These are phyloP conservation scores for Paramecium tetraurelia DNA, from an alignment of 73 alveolate species.

Conservation along the genomic window DNA sequence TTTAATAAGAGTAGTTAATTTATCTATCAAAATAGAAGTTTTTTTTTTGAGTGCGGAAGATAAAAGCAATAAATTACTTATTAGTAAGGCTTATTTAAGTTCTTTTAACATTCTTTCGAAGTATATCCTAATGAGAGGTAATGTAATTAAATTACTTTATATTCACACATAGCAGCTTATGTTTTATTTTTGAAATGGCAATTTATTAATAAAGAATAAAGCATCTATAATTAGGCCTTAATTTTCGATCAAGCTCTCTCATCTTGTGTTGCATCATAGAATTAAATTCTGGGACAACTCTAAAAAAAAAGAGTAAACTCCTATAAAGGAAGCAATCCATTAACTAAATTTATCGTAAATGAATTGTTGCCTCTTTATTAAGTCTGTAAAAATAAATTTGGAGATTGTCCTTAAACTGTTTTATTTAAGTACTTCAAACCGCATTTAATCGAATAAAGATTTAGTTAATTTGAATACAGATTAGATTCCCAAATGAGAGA, in stretches of 20 bases:
- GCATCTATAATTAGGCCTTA: not conserved
- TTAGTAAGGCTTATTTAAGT: not conserved
- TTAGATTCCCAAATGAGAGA: not conserved
- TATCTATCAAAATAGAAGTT: not conserved
- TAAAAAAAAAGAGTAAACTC: not conserved
- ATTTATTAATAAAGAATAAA: not conserved
- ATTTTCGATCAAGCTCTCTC: not conserved
- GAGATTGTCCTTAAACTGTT: not conserved
- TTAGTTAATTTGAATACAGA: not conserved
- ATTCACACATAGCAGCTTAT: not conserved
- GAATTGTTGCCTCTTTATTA: not conserved
- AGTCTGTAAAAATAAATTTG: not conserved
- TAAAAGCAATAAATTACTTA: not conserved
- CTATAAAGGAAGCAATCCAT: not conserved
- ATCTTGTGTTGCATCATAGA: not conserved
- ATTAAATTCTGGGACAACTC: not conserved
- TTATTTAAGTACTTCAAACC: not conserved
- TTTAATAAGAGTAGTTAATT: not conserved
- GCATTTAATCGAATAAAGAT: not conserved
- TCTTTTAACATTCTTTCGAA: not conserved
- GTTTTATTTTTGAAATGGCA: not conserved
- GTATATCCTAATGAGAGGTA: not conserved
- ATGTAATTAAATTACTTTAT: not conserved
- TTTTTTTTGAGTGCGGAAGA: conserved; percentile 26
- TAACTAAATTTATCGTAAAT: not conserved